Conservation (phyloP, 495 filamentous ascomycete species). For the Hypoxylon trugodes region DNA sequence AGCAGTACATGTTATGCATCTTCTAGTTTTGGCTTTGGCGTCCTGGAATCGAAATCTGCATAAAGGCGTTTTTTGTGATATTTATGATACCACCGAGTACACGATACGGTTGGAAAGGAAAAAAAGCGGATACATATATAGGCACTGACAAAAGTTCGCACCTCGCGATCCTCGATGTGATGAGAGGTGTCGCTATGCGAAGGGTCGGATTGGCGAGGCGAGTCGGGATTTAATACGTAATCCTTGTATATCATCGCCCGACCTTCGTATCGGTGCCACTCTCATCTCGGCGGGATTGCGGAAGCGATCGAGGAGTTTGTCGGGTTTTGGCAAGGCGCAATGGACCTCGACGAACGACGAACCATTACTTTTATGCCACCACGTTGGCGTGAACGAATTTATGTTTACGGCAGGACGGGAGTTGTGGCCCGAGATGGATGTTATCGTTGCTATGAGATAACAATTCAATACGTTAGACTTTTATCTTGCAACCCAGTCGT, state of each 20-base stretch:
- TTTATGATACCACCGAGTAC: conserved; percentile 41
- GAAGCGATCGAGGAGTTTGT: conserved; percentile 5
- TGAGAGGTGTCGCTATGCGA: neutral
- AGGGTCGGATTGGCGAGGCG: neutral
- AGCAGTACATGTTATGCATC: conserved; percentile 28
- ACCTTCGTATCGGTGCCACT: conserved; percentile 7
- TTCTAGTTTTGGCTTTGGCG: conserved; percentile 20
- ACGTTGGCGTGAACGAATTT: conserved; percentile 18
- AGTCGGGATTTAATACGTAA: conserved; percentile 31
- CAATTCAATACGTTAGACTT: conserved; percentile 33
- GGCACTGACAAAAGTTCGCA: conserved; percentile 3
- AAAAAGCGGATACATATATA: conserved; percentile 4
- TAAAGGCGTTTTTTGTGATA: conserved; percentile 33
- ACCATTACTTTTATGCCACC: conserved; percentile 9
- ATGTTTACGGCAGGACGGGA: conserved; percentile 16
- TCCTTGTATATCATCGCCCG: conserved; percentile 12
- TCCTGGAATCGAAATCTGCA: conserved; percentile 37
- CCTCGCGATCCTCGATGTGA: neutral
- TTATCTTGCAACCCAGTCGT: conserved; percentile 1
- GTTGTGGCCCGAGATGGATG: conserved; percentile 14
- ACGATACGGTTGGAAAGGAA: conserved; percentile 35
- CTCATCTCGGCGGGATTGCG: conserved; percentile 6
- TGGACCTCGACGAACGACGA: conserved; percentile 13
- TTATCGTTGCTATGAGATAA: conserved; percentile 33
- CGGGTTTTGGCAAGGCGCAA: neutral